phyloP scores from a whole-genome alignment of 495 filamentous ascomycete species.

The Peziza echinospora region DNA sequence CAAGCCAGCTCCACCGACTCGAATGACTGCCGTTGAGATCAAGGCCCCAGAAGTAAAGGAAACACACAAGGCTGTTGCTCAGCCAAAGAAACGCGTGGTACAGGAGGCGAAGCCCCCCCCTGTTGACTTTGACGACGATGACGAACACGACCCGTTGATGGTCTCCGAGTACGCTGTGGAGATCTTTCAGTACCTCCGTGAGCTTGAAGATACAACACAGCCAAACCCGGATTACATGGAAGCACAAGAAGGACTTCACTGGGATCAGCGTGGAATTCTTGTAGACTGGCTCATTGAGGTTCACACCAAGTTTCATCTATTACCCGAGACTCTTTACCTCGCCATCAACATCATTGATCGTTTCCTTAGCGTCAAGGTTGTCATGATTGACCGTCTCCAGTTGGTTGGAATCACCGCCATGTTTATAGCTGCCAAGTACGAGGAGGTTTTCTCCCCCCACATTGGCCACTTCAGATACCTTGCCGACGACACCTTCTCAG shows the following conservation, averaged over 20 bases:
- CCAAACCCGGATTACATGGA: conserved; percentile 89
- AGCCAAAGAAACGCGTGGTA: conserved; percentile 4
- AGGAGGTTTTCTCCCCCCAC: conserved; percentile 91
- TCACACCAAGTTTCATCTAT: conserved; percentile 84
- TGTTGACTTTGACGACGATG: conserved; percentile 49
- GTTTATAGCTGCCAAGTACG: conserved; percentile 98
- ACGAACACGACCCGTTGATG: conserved; percentile 85
- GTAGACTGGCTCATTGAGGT: conserved; percentile 98
- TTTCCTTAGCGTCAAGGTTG: conserved; percentile 81
- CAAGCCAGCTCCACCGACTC: conserved; percentile 4
- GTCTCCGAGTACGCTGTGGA: conserved; percentile 91
- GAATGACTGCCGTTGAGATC: conserved; percentile 1
- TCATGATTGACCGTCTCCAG: conserved; percentile 84
- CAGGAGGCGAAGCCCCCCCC: conserved; percentile 13
- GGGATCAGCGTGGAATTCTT: conserved; percentile 95
- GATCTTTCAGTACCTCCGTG: conserved; percentile 88
- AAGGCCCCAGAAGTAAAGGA: conserved; percentile 13
- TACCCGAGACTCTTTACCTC: conserved; percentile 95
- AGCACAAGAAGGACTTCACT: conserved; percentile 80
- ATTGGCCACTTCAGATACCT: conserved; percentile 92
- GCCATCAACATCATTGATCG: conserved; percentile 96
- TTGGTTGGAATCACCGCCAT: conserved; percentile 94
- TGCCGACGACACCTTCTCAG: conserved; percentile 90
- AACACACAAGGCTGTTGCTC: conserved; percentile 1
- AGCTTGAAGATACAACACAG: conserved; percentile 60